Percentiles rank a stretch among this genome's conserved stretches.
Conservation (phyloP, 768 basidiomycete species). For the Boletus vermiculosoides region DNA sequence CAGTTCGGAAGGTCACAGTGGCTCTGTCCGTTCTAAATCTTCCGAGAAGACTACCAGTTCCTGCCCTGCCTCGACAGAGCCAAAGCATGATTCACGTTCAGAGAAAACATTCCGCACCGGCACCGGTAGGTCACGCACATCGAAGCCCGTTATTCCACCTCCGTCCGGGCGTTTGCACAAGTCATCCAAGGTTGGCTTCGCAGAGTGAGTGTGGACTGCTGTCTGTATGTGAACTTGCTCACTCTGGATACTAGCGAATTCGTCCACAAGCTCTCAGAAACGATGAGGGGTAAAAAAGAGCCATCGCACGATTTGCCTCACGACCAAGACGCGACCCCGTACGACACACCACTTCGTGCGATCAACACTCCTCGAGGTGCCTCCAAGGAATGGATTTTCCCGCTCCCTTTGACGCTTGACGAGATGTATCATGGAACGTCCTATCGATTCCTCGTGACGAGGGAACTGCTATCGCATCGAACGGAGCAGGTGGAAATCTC, state of each 20-base stretch:
- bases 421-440: slow-evolving; percentile 58
- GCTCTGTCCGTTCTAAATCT: slow-evolving; percentile 13
- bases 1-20: slow-evolving; percentile 10
- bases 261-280: slow-evolving; percentile 26
- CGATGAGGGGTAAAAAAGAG: slow-evolving; percentile 5
- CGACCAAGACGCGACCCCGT: slow-evolving; percentile 22
- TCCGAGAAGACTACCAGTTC: slow-evolving; percentile 12
- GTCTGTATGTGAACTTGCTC: slow-evolving; percentile 1
- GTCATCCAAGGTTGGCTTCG: slow-evolving; percentile 22
- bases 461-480: slow-evolving; percentile 48
- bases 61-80: background rate
- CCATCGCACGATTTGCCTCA: background rate
- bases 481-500: slow-evolving; percentile 57
- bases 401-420: slow-evolving; percentile 57
- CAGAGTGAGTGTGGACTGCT: slow-evolving; percentile 26
- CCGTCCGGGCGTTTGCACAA: slow-evolving; percentile 23
- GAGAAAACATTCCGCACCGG: slow-evolving; percentile 13
- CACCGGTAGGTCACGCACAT: slow-evolving; percentile 13
- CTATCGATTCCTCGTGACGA: slow-evolving; percentile 59
- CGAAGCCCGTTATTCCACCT: slow-evolving; percentile 33
- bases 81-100: slow-evolving; percentile 7
- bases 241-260: slow-evolving; percentile 27
- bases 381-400: slow-evolving; percentile 66
- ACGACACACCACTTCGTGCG: slow-evolving; percentile 39
- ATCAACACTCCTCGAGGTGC: slow-evolving; percentile 40